phyloP scores from a whole-genome alignment of 208 protist genomes.

The Leishmania arabica region DNA sequence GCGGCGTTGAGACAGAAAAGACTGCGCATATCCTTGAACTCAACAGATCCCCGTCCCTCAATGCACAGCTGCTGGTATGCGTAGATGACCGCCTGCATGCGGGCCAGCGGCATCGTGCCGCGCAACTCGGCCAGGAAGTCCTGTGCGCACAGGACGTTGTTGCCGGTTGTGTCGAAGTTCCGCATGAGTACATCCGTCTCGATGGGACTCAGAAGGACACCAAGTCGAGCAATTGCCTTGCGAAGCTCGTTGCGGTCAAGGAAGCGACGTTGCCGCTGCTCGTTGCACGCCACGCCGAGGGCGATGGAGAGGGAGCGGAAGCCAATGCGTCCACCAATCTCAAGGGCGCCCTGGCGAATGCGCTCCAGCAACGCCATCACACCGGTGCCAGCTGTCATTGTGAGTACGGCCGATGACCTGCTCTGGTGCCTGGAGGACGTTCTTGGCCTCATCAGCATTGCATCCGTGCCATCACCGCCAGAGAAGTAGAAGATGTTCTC shows the following conservation, averaged over 20 bases:
- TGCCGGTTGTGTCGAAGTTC: slow-evolving; percentile 64
- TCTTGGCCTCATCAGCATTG: slow-evolving; percentile 5
- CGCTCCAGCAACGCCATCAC: slow-evolving; percentile 50
- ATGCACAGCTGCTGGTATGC: slow-evolving; percentile 78
- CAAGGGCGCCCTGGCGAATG: slow-evolving; percentile 68
- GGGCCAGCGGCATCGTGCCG: slow-evolving; percentile 61
- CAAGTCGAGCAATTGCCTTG: slow-evolving; percentile 46
- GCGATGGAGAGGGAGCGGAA: slow-evolving; percentile 74
- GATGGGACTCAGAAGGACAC: slow-evolving; percentile 50
- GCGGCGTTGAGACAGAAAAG: slow-evolving; percentile 70
- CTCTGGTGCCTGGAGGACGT: slow-evolving; percentile 9
- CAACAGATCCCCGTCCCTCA: slow-evolving; percentile 75
- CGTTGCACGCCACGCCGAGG: slow-evolving; percentile 75
- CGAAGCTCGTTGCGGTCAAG: slow-evolving; percentile 58
- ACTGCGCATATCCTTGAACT: slow-evolving; percentile 73
- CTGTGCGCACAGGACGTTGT: slow-evolving; percentile 75
- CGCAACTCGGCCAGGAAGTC: slow-evolving; percentile 83
- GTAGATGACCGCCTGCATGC: slow-evolving; percentile 62
- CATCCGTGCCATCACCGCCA: slow-evolving; percentile 4
- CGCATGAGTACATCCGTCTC: slow-evolving; percentile 85
- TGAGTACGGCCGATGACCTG: slow-evolving; percentile 20
- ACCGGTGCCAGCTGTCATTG: slow-evolving; percentile 45
- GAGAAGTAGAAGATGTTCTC: slow-evolving; percentile 74
- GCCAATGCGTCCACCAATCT: slow-evolving; percentile 66
- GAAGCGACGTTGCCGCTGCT: slow-evolving; percentile 43